Conservation (phyloP, 2,329 filamentous ascomycete genomes). For the Aspergillus ruber region DNA sequence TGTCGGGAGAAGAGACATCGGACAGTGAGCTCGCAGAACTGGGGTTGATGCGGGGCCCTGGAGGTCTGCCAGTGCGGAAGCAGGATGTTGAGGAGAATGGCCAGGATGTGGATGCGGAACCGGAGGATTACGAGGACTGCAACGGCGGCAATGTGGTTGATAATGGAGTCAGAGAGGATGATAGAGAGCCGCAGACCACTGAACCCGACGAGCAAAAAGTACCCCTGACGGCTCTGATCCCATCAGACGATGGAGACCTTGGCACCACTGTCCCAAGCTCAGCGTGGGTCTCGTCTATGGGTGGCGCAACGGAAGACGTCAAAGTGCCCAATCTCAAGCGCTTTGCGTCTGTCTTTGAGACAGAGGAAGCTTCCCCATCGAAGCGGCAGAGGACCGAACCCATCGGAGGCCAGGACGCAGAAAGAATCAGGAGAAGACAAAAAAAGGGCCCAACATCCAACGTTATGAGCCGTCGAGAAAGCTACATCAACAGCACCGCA, state of each 20-base stretch:
- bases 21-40: no score
- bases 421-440: neutral
- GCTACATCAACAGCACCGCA: conserved; percentile 14
- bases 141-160: no score
- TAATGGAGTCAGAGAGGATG: no score
- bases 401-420: neutral
- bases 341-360: conserved; percentile 4
- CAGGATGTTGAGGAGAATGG: no score
- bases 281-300: neutral
- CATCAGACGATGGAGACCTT: neutral
- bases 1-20: no score
- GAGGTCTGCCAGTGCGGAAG: no score
- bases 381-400: conserved; percentile 6
- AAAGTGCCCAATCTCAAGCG: conserved; percentile 9
- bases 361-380: conserved; percentile 8
- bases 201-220: no score
- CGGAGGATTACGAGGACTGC: no score
- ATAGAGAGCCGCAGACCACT: no score
- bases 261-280: neutral
- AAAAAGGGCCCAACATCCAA: conserved; percentile 5
- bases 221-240: neutral
- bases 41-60: no score
- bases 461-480: conserved; percentile 16
- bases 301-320: conserved; percentile 3
- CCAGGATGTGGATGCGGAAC: no score